Percentiles rank a stretch among this genome's conserved stretches.
Conservation (phyloP, 2,329 filamentous ascomycete species). For the Colletotrichum simmondsii region DNA sequence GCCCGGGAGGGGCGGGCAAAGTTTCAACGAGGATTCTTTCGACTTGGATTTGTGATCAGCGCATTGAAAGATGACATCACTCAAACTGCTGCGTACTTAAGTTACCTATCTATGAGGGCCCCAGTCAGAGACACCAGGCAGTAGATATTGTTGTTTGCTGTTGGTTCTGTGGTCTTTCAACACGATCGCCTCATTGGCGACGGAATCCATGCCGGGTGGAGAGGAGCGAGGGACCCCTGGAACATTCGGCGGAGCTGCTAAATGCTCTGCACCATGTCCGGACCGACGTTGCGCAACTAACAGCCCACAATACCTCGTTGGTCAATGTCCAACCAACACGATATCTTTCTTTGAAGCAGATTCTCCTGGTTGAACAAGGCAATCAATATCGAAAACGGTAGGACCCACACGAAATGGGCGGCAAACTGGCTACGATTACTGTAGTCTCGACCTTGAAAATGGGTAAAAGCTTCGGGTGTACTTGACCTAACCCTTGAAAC, state of each 20-base stretch:
- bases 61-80: neutral
- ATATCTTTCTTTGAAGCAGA: neutral
- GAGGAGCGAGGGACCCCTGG: neutral
- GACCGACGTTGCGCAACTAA: neutral
- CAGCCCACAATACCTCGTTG: neutral
- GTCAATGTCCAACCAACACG: neutral
- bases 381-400: neutral
- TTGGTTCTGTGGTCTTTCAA: neutral
- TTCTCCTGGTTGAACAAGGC: neutral
- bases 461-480: no score
- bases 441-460: neutral
- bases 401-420: neutral
- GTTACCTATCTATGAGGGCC: no score
- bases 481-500: no score
- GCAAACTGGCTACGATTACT: neutral
- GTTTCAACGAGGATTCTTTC: no score
- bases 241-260: neutral
- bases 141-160: neutral
- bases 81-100: no score
- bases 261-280: neutral
- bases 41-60: neutral
- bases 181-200: neutral
- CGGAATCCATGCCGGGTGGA: neutral
- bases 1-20: no score
- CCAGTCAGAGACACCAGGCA: no score